These are phyloP conservation scores for Dicorynia guianensis DNA, from an alignment of 306 rosid species.

Conservation along the genomic window DNA sequence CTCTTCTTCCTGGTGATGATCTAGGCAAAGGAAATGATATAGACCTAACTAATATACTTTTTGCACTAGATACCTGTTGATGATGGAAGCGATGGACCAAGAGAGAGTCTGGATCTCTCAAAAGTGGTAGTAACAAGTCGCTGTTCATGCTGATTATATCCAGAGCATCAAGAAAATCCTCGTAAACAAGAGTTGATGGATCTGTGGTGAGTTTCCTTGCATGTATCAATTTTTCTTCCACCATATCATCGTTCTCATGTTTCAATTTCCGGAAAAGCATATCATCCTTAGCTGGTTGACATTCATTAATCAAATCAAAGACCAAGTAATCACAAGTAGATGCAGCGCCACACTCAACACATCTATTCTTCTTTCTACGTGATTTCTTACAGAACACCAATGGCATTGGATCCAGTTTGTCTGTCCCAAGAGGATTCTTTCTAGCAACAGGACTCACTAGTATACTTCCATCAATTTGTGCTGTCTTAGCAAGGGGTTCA, in stretches of 20 bases:
- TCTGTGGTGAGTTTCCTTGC: constrained; percentile 37
- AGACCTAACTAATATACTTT: constrained; percentile 46
- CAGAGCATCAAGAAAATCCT: constrained; percentile 52
- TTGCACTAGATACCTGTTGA: constrained; percentile 46
- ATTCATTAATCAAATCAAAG: constrained; percentile 26
- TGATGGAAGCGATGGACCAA: constrained; percentile 45
- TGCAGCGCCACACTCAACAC: constrained; percentile 3
- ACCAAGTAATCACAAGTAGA: neutral
- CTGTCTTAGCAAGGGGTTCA: constrained; percentile 39
- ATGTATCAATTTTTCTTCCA: constrained; percentile 22
- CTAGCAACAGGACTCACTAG: neutral
- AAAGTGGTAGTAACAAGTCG: constrained; percentile 49
- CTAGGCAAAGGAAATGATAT: constrained; percentile 45
- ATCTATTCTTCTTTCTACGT: neutral
- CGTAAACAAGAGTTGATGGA: constrained; percentile 26
- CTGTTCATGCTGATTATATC: constrained; percentile 54
- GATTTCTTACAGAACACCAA: constrained; percentile 10
- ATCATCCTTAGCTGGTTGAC: neutral
- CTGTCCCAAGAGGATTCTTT: neutral
- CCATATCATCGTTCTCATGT: neutral
- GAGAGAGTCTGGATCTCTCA: constrained; percentile 62
- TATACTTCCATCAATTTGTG: constrained; percentile 32
- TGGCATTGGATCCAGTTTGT: neutral
- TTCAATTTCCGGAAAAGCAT: constrained; percentile 10
- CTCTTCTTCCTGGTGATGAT: constrained; percentile 14